phyloP scores from a whole-genome alignment of 2,329 filamentous ascomycete genomes.

The Xylaria sp. region DNA sequence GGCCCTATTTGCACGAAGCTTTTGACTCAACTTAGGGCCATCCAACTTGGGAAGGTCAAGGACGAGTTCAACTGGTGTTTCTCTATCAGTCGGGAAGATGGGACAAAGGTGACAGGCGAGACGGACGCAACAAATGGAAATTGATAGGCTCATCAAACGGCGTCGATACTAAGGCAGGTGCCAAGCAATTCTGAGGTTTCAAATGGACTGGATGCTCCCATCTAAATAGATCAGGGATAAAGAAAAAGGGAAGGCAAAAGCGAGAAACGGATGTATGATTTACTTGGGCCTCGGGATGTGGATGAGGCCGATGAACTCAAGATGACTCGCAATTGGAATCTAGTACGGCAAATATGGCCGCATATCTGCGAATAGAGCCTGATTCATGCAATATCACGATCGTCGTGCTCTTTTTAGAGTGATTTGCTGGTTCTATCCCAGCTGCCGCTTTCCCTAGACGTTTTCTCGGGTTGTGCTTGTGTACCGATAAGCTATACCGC shows the following conservation, averaged over 20 bases:
- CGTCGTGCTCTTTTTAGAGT: not conserved
- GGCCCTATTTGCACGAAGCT: conserved; percentile 79
- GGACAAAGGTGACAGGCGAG: conserved; percentile 53
- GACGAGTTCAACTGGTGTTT: conserved; percentile 81
- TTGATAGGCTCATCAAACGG: conserved; percentile 11
- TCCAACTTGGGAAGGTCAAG: conserved; percentile 82
- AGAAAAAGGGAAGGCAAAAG: conserved; percentile 13
- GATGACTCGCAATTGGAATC: no score
- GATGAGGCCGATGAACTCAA: not conserved
- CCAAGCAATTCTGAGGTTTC: not conserved
- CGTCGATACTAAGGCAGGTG: not conserved
- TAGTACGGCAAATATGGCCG: not conserved
- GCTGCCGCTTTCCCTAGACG: conserved; percentile 1
- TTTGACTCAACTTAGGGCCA: conserved; percentile 79
- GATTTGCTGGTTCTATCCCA: not conserved
- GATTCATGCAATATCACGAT: not conserved
- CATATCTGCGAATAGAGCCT: not conserved
- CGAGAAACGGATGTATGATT: conserved; percentile 1
- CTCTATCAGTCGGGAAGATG: conserved; percentile 58
- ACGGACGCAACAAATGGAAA: conserved; percentile 41
- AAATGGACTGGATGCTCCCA: not conserved
- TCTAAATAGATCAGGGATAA: conserved; percentile 8
- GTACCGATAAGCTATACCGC: not conserved
- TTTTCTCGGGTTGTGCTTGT: not conserved
- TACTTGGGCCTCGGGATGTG: not conserved